These are phyloP conservation scores for Penicillium angulare DNA, from an alignment of 495 filamentous ascomycete species.

Conservation along the genomic window DNA sequence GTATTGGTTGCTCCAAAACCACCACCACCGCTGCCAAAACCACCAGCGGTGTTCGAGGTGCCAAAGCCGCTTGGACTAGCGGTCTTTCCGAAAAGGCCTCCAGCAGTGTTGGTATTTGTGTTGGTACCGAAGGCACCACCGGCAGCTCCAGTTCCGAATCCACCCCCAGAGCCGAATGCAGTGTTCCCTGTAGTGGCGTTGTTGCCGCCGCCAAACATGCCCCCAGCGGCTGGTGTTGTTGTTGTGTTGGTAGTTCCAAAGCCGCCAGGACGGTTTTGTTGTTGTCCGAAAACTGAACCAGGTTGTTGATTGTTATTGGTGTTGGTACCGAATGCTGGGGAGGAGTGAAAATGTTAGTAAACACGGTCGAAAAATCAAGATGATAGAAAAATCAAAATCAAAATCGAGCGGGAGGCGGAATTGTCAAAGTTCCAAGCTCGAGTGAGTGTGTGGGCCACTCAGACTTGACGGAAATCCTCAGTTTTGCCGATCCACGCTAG, in stretches of 20 bases:
- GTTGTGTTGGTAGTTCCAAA: slow-evolving; percentile 51
- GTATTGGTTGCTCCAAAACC: slow-evolving; percentile 26
- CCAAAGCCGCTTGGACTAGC: slow-evolving; percentile 37
- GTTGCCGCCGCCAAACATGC: slow-evolving; percentile 35
- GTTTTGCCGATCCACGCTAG: not conserved
- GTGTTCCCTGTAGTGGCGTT: slow-evolving; percentile 37
- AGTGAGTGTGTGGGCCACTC: not conserved
- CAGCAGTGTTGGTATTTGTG: slow-evolving; percentile 36
- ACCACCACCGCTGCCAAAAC: slow-evolving; percentile 15
- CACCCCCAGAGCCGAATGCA: slow-evolving; percentile 25
- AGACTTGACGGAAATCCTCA: not conserved
- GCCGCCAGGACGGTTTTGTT: slow-evolving; percentile 39
- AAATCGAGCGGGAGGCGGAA: slow-evolving; percentile 3
- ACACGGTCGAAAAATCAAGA: not conserved
- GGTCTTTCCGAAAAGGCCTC: slow-evolving; percentile 51
- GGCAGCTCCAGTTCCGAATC: slow-evolving; percentile 28
- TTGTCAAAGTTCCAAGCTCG: not conserved
- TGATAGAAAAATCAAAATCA: slow-evolving; percentile 10
- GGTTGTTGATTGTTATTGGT: slow-evolving; percentile 32
- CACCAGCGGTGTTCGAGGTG: slow-evolving; percentile 22
- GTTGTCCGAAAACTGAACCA: slow-evolving; percentile 37
- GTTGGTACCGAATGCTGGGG: slow-evolving; percentile 38
- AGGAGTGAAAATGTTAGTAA: slow-evolving; percentile 18
- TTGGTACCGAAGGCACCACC: slow-evolving; percentile 38
- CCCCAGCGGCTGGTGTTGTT: not conserved